Base-by-base conservation (phyloP, 2,329 filamentous ascomycete species). In the Diaporthe destruens region DNA sequence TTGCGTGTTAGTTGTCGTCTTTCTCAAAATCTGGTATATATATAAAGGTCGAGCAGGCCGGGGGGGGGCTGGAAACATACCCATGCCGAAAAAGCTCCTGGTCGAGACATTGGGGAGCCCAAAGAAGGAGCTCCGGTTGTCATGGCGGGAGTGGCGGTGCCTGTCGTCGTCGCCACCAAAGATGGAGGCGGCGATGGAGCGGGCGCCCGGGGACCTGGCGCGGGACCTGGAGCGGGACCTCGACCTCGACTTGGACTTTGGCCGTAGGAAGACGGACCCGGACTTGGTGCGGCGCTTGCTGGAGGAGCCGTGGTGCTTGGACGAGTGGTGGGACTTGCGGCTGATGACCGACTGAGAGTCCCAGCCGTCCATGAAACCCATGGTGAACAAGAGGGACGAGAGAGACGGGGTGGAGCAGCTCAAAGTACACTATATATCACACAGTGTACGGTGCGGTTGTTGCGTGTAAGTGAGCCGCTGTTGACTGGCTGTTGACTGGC, bases 101-200 rank as follows among this genome's bases (percentile, higher is more conserved):
- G 84, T 82, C 74, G 82, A 84, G 72, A 78, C 78, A 74, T 85
- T 85, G 70, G 84, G 84, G 57, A 86, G 77, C 55, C 85, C 82
- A 74, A 87, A 87, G 77, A 89, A 85, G 68, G 84, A 85, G 42
- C 82, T 80, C 34, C 82, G 79, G n/a, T 82, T 84, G 55, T 83
- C 85, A 78, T 84, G 79, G 11, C 71, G 71, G 42, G 72, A 67
- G 69, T 65, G 61, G 55, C 67, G 73, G 36, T 71, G 72, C 77
- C 79, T 76, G 74, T 83, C 77, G 55, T 75, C 78, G 53, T 80
- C 81, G 61, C 76, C 76, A 73, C 82, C 84, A 76, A 88, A 87
- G 76, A 87, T 79, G 59, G 85, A 86, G 6, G 83, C 82, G 6
- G 82, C 82, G 23, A 82, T 82, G 65, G 80, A 76, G 69, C 80